phyloP scores from a whole-genome alignment of 108 stramenopile species.

The Conticribra weissflogii region DNA sequence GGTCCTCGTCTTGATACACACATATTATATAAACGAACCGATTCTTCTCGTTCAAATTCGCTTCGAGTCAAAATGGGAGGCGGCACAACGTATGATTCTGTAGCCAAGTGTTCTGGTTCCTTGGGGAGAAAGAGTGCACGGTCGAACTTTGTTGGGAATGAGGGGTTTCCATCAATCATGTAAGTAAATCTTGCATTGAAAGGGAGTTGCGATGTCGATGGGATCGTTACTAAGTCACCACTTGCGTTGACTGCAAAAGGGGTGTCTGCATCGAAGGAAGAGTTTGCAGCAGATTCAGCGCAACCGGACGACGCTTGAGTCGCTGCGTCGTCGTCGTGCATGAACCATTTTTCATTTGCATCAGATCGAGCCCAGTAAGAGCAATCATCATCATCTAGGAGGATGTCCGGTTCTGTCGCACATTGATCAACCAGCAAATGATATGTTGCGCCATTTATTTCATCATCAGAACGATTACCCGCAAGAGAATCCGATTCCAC shows the following conservation, averaged over 20 bases:
- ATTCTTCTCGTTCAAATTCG: slow-evolving; percentile 78
- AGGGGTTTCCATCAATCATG: slow-evolving; percentile 82
- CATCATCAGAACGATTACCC: too few species aligned
- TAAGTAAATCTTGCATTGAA: slow-evolving; percentile 60
- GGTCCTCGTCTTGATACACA: slow-evolving; percentile 68
- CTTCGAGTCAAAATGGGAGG: slow-evolving; percentile 76
- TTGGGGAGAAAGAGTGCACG: slow-evolving; percentile 59
- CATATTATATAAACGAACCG: slow-evolving; percentile 60
- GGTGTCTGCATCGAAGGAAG: slow-evolving; percentile 29
- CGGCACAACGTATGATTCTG: slow-evolving; percentile 56
- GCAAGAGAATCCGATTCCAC: too few species aligned
- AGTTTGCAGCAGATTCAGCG: slow-evolving; percentile 33
- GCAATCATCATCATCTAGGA: slow-evolving; percentile 31
- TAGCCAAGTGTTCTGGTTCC: slow-evolving; percentile 71
- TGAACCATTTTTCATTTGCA: slow-evolving; percentile 47
- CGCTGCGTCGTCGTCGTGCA: slow-evolving; percentile 38
- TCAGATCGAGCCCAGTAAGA: slow-evolving; percentile 25
- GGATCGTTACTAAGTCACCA: slow-evolving; percentile 80
- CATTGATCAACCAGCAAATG: slow-evolving; percentile 84
- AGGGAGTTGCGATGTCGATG: slow-evolving; percentile 56
- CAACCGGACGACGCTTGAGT: slow-evolving; percentile 38
- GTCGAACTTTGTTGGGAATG: slow-evolving; percentile 76
- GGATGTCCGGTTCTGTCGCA: slow-evolving; percentile 52
- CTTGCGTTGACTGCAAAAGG: slow-evolving; percentile 54
- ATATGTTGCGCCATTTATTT: slow-evolving; percentile 50